These are phyloP conservation scores for Ambrosia artemisiifolia DNA, from an alignment of 129 eudicot genomes.

Conservation along the genomic window DNA sequence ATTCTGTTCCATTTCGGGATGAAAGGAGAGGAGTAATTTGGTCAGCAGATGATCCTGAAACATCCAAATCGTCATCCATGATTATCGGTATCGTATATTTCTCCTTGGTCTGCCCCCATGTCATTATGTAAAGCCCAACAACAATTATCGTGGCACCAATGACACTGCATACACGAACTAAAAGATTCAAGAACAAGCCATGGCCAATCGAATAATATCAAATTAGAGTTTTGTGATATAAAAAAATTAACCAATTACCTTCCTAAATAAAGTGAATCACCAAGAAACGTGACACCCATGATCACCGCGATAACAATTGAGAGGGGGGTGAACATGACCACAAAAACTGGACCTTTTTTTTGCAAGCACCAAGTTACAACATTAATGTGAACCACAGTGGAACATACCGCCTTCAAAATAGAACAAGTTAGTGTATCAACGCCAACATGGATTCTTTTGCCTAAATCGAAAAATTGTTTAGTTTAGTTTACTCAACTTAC, in stretches of 20 bases:
- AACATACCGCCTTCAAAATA: constrained; percentile 1
- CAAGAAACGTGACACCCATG: constrained; percentile 24
- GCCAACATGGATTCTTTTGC: neutral
- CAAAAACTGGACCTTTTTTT: constrained; percentile 21
- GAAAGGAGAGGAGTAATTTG: constrained; percentile 18
- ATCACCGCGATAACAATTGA: constrained; percentile 15
- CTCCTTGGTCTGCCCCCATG: constrained; percentile 13
- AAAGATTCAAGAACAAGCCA: no score
- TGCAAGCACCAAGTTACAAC: constrained; percentile 21
- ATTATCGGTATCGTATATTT: neutral
- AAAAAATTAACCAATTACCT: constrained; percentile 6
- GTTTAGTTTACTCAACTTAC: constrained; percentile 15
- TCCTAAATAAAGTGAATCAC: constrained; percentile 29
- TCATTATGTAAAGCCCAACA: constrained; percentile 11
- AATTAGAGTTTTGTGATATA: no score
- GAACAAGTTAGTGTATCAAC: neutral
- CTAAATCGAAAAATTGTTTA: neutral
- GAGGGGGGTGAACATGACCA: constrained; percentile 21
- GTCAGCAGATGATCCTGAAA: constrained; percentile 13
- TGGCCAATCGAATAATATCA: no score
- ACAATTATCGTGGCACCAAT: constrained; percentile 14
- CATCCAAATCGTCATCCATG: constrained; percentile 13
- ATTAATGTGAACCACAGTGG: neutral
- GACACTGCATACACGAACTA: no score
- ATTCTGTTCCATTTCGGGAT: neutral